These are phyloP conservation scores for Kickxella alabastrina DNA, from an alignment of 192 early-diverging fungal species.

Conservation along the genomic window DNA sequence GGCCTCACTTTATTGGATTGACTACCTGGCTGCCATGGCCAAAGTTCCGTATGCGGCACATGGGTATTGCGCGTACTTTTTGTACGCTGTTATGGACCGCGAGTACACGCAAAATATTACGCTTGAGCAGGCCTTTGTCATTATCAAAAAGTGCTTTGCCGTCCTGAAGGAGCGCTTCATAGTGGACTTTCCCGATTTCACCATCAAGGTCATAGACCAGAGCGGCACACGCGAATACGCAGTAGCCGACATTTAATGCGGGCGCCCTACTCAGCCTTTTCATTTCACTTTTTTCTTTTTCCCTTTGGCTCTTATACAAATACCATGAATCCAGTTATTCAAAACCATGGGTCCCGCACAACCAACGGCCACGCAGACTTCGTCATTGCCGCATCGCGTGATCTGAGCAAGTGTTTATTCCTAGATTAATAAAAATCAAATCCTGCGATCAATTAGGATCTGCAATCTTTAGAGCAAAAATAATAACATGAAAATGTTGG, in stretches of 20 bases:
- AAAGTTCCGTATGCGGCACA: slow-evolving; percentile 85
- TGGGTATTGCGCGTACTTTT: slow-evolving; percentile 90
- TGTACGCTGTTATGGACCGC: slow-evolving; percentile 86
- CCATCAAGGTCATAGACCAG: slow-evolving; percentile 80
- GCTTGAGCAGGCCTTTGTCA: slow-evolving; percentile 77
- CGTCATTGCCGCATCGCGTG: no score
- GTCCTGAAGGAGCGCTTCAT: slow-evolving; percentile 84
- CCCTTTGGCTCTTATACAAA: no score
- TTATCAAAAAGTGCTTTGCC: slow-evolving; percentile 78
- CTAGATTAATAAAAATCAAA: no score
- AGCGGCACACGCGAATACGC: slow-evolving; percentile 64
- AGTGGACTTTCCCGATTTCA: slow-evolving; percentile 77
- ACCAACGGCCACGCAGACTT: no score
- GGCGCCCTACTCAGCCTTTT: no score
- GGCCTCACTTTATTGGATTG: slow-evolving; percentile 87
- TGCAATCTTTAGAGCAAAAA: no score
- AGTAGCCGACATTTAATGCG: neutral
- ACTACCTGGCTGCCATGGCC: slow-evolving; percentile 77
- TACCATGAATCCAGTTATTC: no score
- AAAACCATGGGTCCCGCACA: no score
- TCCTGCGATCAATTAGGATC: no score
- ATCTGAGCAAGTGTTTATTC: no score
- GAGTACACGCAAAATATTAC: slow-evolving; percentile 80
- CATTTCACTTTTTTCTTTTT: neutral
- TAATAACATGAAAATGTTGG: no score